Base-by-base conservation (phyloP, 2,329 filamentous ascomycete species). In the Ophiocordyceps sinensis region DNA sequence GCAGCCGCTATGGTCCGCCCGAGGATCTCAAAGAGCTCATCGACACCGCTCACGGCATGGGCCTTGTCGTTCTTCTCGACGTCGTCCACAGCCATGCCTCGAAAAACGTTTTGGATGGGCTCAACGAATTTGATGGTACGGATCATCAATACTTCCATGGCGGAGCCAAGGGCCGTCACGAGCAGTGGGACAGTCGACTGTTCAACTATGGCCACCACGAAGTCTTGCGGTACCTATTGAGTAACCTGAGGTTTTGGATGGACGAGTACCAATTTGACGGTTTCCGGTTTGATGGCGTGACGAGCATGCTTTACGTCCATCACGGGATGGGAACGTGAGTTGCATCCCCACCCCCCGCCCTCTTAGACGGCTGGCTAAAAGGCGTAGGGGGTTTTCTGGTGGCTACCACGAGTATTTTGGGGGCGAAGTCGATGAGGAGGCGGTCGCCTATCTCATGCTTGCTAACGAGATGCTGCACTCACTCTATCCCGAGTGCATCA, bases 331-430 rank as follows among this genome's bases (percentile, higher is more conserved):
- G 91, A 69, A 93, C 88, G 79, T 91, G 68, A 72, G 85, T 64
- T 43, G 28, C 37, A 21, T 36, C 17, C 9, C 15, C 11, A 8
- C 23, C 29, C 10, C 13, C 6, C n/a, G 12, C 10, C 29, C 14
- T 17, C 19, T 37, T 4, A 9, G 45, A 41, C 9, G 14, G 4
- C 14, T 6, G n/a, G 13, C 49, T 49, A 28, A 48, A 26, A 9
- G 21, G 1, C 39, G 1, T 29, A 91, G 85, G 42, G 91, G 91
- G 15, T 98, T 98, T 61, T 95, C 88, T 15, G 91, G 91, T 43
- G 89, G 89, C 14, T 98, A 98, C 57, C 91, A 98, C 56, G 91
- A 98, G 62, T 98, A 98, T 60, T 98, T 95, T 56, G 91, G 91
- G 7, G 67, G 79, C 5, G 73, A 74, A 21, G 89, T 95, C 26